Conservation (phyloP, 305 asterid genomes). For the Caryopteris hybrid region DNA sequence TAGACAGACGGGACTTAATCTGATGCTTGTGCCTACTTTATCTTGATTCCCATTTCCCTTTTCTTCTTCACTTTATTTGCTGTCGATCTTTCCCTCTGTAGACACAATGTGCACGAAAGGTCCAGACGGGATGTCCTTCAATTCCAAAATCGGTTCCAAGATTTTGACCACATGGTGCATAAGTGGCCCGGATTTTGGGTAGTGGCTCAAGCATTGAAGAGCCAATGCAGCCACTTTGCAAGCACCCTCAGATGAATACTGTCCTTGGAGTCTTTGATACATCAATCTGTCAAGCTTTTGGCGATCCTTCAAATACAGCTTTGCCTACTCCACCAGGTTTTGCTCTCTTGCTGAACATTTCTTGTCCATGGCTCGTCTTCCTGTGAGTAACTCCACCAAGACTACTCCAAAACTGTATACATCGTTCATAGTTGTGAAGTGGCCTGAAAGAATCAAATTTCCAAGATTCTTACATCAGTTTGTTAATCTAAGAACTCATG, state of each 20-base stretch:
- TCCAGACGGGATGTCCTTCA: conserved; percentile 41
- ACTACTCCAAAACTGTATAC: conserved; percentile 70
- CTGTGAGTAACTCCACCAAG: conserved; percentile 53
- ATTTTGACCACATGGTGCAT: conserved; percentile 50
- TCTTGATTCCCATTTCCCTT: conserved; percentile 7
- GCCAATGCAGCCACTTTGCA: conserved; percentile 59
- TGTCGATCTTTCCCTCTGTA: too few relatives aligned
- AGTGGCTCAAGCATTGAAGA: conserved; percentile 46
- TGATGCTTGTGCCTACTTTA: conserved; percentile 21
- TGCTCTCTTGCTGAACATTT: conserved; percentile 51
- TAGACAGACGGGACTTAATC: conserved; percentile 30
- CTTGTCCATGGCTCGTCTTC: conserved; percentile 49
- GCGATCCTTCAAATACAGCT: conserved; percentile 48
- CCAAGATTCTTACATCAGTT: too few relatives aligned
- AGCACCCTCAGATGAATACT: conserved; percentile 52
- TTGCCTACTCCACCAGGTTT: conserved; percentile 62
- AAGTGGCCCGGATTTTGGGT: conserved; percentile 51
- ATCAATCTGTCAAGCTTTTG: conserved; percentile 45
- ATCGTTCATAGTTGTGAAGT: conserved; percentile 59
- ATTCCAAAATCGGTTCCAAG: conserved; percentile 36
- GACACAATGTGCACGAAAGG: too few relatives aligned
- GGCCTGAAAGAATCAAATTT: conserved; percentile 35
- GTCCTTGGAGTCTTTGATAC: conserved; percentile 60
- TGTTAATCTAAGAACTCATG: too few relatives aligned
- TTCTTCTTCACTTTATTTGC: conserved; percentile 2